Base-by-base conservation (phyloP, 163 green algal species). In the Chlamydomonas reinhardtii region DNA sequence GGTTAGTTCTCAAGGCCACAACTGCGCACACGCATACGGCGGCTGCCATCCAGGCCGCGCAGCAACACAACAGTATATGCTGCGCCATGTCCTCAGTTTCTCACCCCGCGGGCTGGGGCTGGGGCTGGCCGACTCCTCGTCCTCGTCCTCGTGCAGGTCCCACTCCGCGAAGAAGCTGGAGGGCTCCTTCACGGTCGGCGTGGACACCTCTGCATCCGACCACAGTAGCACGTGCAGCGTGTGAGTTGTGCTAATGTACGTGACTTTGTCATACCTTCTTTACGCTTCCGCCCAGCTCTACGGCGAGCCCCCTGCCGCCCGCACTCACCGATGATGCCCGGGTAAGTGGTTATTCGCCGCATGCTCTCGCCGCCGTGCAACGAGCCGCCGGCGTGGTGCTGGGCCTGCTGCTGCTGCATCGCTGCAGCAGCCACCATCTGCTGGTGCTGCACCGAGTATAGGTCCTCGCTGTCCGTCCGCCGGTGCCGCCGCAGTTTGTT, bases 401-500 rank as follows among this genome's bases (percentile, higher is more conserved):
- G 48, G 11, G 48, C 48, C 48, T 56, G 48, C 48, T 56, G 48
- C 48, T 56, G 48, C 48, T 56, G 48, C 48, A 56, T 56, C 12
- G 48, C 48, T 14, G 20, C 73, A 25, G 73, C 39, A 43, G 37
- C 73, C 73, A 5, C 25, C 39, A 65, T 83, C 73, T 48, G 75
- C 56, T 43, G 68, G 31, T 32, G 70, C 65, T 74, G 75, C 61
- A 84, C 77, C 75, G 74, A 64, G 31, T 78, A 35, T n/a, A 84
- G 32, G 77, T 90, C 79, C 70, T 83, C 69, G 71, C 89, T 91
- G 48, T 89, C 90, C 11, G 74, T 91, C 59, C 90, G 75, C n/a
- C 87, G 76, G 76, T 93, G 90, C 56, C 89, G 88, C 65, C 89
- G 86, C 52, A 92, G 73, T 66, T 89, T 86, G 27, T 34, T 74